Evolutionary conservation across 1,139 yeast genomes (phyloP).

Genomic region (Zhuliangozyma parablackwelliae): DNA sequence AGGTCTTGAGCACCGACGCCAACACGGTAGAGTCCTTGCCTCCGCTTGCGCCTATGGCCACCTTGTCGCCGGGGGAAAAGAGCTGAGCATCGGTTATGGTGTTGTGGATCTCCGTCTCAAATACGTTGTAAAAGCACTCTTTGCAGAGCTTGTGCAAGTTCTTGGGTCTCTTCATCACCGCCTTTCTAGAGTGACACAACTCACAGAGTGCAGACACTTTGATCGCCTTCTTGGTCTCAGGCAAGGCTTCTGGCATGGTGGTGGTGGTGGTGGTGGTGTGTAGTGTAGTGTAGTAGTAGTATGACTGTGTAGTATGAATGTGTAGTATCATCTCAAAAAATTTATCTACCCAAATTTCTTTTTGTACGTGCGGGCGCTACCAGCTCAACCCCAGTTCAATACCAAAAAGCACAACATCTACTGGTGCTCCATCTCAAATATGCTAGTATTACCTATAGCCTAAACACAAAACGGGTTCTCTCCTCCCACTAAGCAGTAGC

Average conservation of each 20-base stretch:
- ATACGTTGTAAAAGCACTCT: constrained; percentile 81
- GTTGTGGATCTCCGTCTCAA: constrained; percentile 93
- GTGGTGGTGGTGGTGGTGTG: background rate
- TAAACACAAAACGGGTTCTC: too few species aligned
- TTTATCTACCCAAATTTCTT: too few species aligned
- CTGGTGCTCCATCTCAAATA: too few species aligned
- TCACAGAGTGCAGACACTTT: constrained; percentile 62
- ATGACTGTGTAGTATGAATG: constrained; percentile 1
- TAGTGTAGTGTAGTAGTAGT: background rate
- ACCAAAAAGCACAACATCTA: too few species aligned
- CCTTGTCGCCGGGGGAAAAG: constrained; percentile 75
- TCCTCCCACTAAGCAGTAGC: constrained; percentile 17
- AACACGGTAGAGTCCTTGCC: constrained; percentile 97
- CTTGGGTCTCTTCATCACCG: constrained; percentile 88
- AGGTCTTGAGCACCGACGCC: constrained; percentile 79
- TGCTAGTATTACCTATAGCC: too few species aligned
- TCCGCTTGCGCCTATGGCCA: constrained; percentile 98
- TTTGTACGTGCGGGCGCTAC: too few species aligned
- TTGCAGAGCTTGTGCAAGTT: constrained; percentile 90
- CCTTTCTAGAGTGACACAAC: constrained; percentile 79
- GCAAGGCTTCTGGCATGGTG: constrained; percentile 4
- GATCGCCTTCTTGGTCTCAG: constrained; percentile 18
- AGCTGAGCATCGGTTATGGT: constrained; percentile 71
- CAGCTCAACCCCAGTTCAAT: too few species aligned
- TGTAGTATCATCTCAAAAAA: background rate